Evolutionary conservation across 345 rosid species (phyloP).

Genomic region (Microcos paniculata): DNA sequence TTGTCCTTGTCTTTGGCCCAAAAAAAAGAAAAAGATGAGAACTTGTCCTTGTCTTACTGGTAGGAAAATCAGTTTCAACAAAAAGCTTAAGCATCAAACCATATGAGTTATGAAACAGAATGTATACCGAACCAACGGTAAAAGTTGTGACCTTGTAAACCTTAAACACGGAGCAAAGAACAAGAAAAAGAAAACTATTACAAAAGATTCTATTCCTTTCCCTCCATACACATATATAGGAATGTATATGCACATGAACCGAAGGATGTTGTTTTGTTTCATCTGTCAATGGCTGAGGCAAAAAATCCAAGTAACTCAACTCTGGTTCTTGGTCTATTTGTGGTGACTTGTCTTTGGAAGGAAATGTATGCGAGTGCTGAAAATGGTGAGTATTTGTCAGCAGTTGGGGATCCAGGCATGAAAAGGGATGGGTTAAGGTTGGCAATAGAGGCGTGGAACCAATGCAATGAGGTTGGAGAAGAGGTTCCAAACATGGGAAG

Average conservation of each 20-base stretch:
- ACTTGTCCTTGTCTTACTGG: constrained; percentile 29
- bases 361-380: constrained; percentile 9
- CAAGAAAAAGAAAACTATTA: background rate
- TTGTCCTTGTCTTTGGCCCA: too few relatives aligned
- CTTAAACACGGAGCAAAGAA: constrained; percentile 2
- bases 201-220: too few relatives aligned
- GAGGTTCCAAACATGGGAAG: constrained; percentile 64
- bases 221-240: background rate
- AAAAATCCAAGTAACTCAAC: constrained; percentile 2
- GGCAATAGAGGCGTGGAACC: constrained; percentile 71
- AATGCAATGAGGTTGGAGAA: constrained; percentile 70
- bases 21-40: too few relatives aligned
- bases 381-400: constrained; percentile 31
- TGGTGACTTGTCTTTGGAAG: constrained; percentile 15
- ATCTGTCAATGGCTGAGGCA: constrained; percentile 24
- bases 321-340: constrained; percentile 1
- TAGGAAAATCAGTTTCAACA: constrained; percentile 29
- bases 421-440: constrained; percentile 49
- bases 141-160: background rate
- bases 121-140: constrained; percentile 24
- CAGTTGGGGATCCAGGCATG: constrained; percentile 53
- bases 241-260: background rate
- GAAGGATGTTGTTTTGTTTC: constrained; percentile 11
- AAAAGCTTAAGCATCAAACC: constrained; percentile 28
- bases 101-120: constrained; percentile 24